Evolutionary conservation across 306 rosid genomes (phyloP).

Genomic region (Crataegus laevigata): DNA sequence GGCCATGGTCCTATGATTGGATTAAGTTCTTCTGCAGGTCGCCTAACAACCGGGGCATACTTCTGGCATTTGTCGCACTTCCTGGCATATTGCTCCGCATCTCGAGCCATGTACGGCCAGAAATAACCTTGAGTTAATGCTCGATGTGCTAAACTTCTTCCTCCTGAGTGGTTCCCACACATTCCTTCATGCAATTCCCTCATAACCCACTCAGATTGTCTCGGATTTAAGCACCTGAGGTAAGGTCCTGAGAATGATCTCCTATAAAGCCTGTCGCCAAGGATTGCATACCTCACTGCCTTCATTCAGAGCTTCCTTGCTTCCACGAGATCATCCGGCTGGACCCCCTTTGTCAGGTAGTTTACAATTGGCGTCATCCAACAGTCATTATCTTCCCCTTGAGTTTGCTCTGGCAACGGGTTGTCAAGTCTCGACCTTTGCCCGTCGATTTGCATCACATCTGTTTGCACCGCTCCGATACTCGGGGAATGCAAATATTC

Average conservation of each 20-base stretch:
- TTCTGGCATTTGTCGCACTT: background rate
- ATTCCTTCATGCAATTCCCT: background rate
- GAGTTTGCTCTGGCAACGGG: rapidly evolving
- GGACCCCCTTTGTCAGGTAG: rapidly evolving
- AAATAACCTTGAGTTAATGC: background rate
- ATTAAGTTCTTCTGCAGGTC: background rate
- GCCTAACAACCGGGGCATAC: rapidly evolving
- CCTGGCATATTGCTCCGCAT: rapidly evolving
- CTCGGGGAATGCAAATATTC: rapidly evolving
- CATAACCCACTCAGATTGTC: background rate
- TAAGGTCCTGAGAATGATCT: background rate
- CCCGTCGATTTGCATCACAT: background rate
- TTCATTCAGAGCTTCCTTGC: no score
- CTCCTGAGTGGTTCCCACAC: background rate
- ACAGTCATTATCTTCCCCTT: no score
- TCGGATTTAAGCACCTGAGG: background rate
- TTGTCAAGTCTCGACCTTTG: no score
- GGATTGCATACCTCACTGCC: background rate
- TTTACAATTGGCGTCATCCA: background rate
- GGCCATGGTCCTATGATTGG: rapidly evolving
- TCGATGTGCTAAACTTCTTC: background rate
- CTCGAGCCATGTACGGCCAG: background rate
- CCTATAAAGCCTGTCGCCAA: rapidly evolving
- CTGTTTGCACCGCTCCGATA: rapidly evolving
- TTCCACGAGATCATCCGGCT: rapidly evolving